Evolutionary conservation across 1,284 basidiomycete species (phyloP), one percentile per base, ranked within the genome.

Genomic region (Austroboletus niveus): DNA sequence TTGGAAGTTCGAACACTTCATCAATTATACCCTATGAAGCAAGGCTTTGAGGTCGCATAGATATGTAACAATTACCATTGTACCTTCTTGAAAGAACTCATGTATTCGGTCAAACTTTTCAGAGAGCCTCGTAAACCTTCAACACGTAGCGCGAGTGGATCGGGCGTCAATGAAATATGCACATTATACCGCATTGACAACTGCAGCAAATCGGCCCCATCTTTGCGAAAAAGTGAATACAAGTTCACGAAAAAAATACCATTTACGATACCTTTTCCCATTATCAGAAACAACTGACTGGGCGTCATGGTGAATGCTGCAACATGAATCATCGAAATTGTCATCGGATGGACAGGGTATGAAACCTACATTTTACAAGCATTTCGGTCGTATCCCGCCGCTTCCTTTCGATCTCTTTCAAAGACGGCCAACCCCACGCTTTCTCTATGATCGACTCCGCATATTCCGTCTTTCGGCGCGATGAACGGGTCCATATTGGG

Each of bases 351-450:
- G 11, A 42, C 6, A 57, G 41, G 22, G 29, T 20, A 53, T 43
- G 42, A 34, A 24, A 72, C 79, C 55, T 60, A 86, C 86, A 66
- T 63, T 75, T 69, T 32, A 70, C 66, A n/a, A 71, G 62, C 7
- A 77, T 61, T 63, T 83, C 80, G n/a, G 75, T 81, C 61, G 68
- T 71, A 50, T 85, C 82, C 45, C 73, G 71, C 54, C 71, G 73
- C 46, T 71, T 69, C 57, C 75, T 76, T 59, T 78, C 73, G 6
- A 85, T 69, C 36, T 78, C 75, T 45, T 72, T 70, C 53, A 85
- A 63, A 35, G 81, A 79, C 14, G 84, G 82, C 85, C 84, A 88
- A 24, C 72, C 72, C 87, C 87, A 90, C 49, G 73, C 66, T 51
- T 75, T 69, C 63, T 86, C 82, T 35, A 89, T 74, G 55, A 90